Evolutionary conservation across 371 early-diverging fungal genomes (phyloP).

Genomic region (Lichtheimia corymbifera): DNA sequence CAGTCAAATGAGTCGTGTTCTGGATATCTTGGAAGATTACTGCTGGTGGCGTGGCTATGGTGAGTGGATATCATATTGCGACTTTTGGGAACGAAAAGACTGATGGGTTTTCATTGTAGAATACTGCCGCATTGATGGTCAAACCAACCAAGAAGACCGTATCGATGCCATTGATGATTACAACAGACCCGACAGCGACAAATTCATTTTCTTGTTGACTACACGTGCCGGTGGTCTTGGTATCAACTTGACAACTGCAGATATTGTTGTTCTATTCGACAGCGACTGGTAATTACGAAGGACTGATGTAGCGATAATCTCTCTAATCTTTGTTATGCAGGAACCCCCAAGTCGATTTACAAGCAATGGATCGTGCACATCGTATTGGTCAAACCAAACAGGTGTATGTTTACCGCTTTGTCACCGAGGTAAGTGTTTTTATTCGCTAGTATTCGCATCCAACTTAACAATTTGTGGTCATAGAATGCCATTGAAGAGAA

Average conservation of each 20-base stretch:
- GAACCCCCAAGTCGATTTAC: conserved; percentile 96
- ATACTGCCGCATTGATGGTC: conserved; percentile 99
- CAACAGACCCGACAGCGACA: conserved; percentile 86
- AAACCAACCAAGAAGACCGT: conserved; percentile 94
- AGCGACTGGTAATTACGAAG: conserved; percentile 83
- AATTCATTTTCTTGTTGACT: conserved; percentile 97
- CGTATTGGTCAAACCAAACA: conserved; percentile 99
- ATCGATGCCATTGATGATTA: conserved; percentile 94
- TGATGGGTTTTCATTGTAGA: conserved; percentile 36
- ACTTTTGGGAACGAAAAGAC: neutral
- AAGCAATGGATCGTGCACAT: conserved; percentile 98
- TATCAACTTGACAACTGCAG: conserved; percentile 98
- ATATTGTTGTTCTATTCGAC: conserved; percentile 97
- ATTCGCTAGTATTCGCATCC: too few species aligned
- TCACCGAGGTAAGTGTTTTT: conserved; percentile 73
- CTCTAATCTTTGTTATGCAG: conserved; percentile 13
- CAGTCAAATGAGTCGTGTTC: conserved; percentile 98
- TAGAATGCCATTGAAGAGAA: conserved; percentile 96
- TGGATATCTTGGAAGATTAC: conserved; percentile 99
- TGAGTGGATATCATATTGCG: conserved; percentile 16
- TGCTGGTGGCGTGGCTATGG: conserved; percentile 87
- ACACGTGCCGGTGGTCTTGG: conserved; percentile 99
- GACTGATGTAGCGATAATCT: neutral
- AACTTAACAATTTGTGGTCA: neutral
- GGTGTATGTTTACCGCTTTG: conserved; percentile 96